A percentile compares a stretch with the other conserved stretches of the same genome.
Conservation (phyloP, 2,329 filamentous ascomycete species). For the Claviceps maximensis region DNA sequence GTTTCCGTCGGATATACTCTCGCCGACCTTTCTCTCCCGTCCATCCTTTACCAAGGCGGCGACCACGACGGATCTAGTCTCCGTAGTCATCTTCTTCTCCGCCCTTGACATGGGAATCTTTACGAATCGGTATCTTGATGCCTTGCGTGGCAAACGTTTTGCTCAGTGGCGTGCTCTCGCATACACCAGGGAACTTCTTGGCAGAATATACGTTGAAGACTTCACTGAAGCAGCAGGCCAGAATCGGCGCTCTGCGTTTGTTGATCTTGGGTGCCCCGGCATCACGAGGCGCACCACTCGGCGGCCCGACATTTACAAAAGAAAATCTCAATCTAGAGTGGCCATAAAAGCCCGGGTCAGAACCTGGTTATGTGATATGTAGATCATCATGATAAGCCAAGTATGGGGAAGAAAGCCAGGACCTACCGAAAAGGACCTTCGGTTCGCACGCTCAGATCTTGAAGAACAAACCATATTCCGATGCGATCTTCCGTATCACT, state of each 20-base stretch:
- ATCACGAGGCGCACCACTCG: slow-evolving; percentile 22
- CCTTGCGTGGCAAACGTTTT: slow-evolving; percentile 88
- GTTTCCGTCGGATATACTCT: too few relatives aligned
- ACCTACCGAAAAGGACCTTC: slow-evolving; percentile 78
- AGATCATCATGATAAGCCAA: background rate
- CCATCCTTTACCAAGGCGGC: background rate
- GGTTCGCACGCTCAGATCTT: slow-evolving; percentile 87
- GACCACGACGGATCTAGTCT: slow-evolving; percentile 10
- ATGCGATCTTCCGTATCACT: slow-evolving; percentile 66
- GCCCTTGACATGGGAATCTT: slow-evolving; percentile 53
- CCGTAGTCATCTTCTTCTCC: slow-evolving; percentile 38
- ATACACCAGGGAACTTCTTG: slow-evolving; percentile 97
- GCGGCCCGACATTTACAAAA: slow-evolving; percentile 71
- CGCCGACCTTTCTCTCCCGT: too few relatives aligned
- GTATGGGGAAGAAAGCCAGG: background rate
- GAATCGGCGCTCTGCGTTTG: slow-evolving; percentile 62
- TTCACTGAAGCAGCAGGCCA: slow-evolving; percentile 77
- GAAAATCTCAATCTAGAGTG: slow-evolving; percentile 39
- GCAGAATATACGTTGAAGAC: slow-evolving; percentile 89
- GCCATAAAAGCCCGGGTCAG: slow-evolving; percentile 22
- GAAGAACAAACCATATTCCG: slow-evolving; percentile 93
- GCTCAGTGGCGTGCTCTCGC: slow-evolving; percentile 81
- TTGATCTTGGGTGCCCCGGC: slow-evolving; percentile 42
- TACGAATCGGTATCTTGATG: slow-evolving; percentile 92
- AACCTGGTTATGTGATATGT: background rate